Base-by-base conservation (phyloP, 2,329 filamentous ascomycete genomes). In the Ilyonectria destructans region DNA sequence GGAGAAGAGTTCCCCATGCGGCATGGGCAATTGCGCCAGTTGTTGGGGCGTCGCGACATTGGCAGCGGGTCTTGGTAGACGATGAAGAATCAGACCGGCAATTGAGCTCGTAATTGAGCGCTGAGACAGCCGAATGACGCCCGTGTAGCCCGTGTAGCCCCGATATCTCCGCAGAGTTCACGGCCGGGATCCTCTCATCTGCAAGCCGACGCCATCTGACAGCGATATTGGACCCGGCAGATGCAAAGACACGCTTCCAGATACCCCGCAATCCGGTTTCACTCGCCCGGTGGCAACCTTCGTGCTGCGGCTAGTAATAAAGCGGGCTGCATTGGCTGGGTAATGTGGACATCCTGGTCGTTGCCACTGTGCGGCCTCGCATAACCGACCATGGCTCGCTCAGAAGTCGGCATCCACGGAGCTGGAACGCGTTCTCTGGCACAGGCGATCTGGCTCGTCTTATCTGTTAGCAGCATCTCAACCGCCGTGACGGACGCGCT, bases 241-340 rank as follows among this genome's bases (percentile, higher is more conserved):
- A 52, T 52, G 49, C 29, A n/a, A 54, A 35, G 9, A 4, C 29
- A 15, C 29, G 26, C 10, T 19, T 21, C 29, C 29, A n/a, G n/a
- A 9, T 54, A 35, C 51, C 51, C 51, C 51, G 31, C 51, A 54
- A 54, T 8, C 21, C 5, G 51, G 10, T 35, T 35, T 54, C n/a
- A 23, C 6, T 15, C 6, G 29, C 51, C 29, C 17, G 19, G 31
- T 35, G 51, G 31, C 29, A 54, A 23, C 31, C n/a, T 15, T 43
- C 6, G 12, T 35, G 4, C 46, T 21, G 26, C 48, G n/a, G 12
- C 49, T 35, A 54, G 49, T 54, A 54, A 54, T 54, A 9, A 35
- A 13, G 10, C 31, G 12, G 15, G 10, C 13, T 33, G 29, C 51
- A 54, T 54, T 54, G 51, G 51, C 31, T 35, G 26, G 15, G 26